Evolutionary conservation across 2,329 filamentous ascomycete species (phyloP), one percentile per base, ranked within the genome.

Genomic region (Allantophomopsis lycopodina): DNA sequence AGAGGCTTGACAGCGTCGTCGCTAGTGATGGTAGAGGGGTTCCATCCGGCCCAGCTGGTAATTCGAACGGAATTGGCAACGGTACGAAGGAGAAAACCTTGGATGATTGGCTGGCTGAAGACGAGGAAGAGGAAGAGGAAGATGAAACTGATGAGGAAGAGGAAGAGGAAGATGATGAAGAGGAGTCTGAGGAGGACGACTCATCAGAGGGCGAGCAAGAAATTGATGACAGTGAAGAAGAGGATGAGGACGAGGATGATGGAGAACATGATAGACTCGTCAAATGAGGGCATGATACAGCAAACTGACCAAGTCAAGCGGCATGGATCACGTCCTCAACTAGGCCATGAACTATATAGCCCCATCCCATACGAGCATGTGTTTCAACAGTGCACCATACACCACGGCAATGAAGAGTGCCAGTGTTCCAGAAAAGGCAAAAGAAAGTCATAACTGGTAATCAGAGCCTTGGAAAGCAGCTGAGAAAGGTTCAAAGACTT

Each of bases 51-150:
- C 43, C 16, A 39, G 60, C 59, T 7, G 60, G 55, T 32, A 71
- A 62, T 50, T 58, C 62, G 12, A 78, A 78, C 52, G 73, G 64
- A 1, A 49, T 48, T 37, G 44, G 56, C 44, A 39, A 51, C 37
- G 40, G 45, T 40, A 45, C 55, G 48, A 57, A 51, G 38, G 75
- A 76, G 32, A 94, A 94, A 70, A 85, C 80, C 15, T 63, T 98
- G 45, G 87, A 96, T 62, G 86, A 94, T 56, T 96, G 91, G 88
- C 66, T 96, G 41, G 86, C 80, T 4, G 83, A 86, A 52, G 76
- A 75, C 34, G 73, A 76, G 13, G 68, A 65, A 20, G 70, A 68
- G n/a, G 73, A 68, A 2, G 71, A 71, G 10, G 66, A 68, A 8
- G 68, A 71, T 17, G 68, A 66, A 2, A 69, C 68, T 6, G 65